Evolutionary conservation across 148 eudicot species (phyloP).

Genomic region (Rhododendron kiyosumense): DNA sequence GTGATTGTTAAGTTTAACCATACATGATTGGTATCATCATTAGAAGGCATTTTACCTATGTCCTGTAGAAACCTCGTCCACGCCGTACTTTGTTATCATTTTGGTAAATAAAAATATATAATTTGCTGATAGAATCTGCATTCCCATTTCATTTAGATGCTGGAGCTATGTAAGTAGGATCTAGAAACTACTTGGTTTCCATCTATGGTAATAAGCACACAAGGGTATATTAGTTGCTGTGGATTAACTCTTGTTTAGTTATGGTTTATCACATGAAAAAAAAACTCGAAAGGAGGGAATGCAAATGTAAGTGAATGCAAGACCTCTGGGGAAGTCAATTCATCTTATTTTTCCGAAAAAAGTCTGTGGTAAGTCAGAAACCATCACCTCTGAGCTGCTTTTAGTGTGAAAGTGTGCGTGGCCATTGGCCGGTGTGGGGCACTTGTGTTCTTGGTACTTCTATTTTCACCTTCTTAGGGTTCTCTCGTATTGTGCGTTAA

Average conservation of each 20-base stretch:
- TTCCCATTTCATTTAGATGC: background rate
- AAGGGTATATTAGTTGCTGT: background rate
- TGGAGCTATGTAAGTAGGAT: background rate
- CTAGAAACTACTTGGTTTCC: background rate
- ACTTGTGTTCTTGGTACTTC: background rate
- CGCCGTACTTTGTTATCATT: background rate
- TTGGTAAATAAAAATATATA: background rate
- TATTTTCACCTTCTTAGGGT: background rate
- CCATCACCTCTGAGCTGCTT: background rate
- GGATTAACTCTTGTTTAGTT: background rate
- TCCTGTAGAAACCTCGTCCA: background rate
- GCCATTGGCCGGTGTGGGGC: background rate
- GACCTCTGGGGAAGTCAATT: background rate
- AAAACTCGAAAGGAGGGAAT: background rate
- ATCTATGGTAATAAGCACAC: background rate
- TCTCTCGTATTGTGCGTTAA: background rate
- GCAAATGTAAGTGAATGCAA: background rate
- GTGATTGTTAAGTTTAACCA: background rate
- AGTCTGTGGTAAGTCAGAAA: background rate
- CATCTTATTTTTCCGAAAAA: background rate
- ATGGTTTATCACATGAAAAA: background rate
- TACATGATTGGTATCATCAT: background rate
- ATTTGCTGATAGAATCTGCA: background rate
- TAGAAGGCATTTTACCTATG: background rate
- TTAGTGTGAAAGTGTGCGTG: background rate